A percentile compares a stretch with the other conserved stretches of the same genome.
These are phyloP conservation scores for Hyphopichia fennica DNA, from an alignment of 1,139 yeast genomes.

Conservation along the genomic window DNA sequence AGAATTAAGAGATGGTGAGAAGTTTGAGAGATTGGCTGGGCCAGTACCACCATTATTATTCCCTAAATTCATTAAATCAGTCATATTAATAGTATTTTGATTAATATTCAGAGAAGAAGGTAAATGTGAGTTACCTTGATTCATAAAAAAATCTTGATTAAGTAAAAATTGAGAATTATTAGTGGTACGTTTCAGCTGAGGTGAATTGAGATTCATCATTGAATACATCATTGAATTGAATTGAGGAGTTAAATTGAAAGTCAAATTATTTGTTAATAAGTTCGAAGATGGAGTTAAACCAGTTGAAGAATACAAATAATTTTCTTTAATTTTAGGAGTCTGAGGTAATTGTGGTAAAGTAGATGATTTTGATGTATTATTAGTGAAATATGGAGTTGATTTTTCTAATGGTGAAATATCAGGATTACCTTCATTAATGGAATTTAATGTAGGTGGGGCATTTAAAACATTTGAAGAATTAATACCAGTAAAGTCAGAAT, in stretches of 20 bases:
- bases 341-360: slow-evolving; percentile 23
- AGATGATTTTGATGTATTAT: slow-evolving; percentile 5
- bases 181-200: slow-evolving; percentile 24
- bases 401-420: slow-evolving; percentile 8
- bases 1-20: background rate
- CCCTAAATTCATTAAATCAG: slow-evolving; percentile 21
- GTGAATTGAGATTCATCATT: slow-evolving; percentile 37
- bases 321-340: slow-evolving; percentile 38
- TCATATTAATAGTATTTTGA: slow-evolving; percentile 17
- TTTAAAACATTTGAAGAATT: slow-evolving; percentile 1
- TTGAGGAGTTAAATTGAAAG: slow-evolving; percentile 44
- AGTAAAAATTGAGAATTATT: slow-evolving; percentile 22
- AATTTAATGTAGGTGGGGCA: background rate
- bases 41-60: too few species aligned
- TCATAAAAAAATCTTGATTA: slow-evolving; percentile 33
- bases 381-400: slow-evolving; percentile 1
- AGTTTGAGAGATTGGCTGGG: too few species aligned
- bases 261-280: slow-evolving; percentile 11
- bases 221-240: slow-evolving; percentile 46
- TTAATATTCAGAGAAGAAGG: slow-evolving; percentile 5
- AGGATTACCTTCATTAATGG: slow-evolving; percentile 16
- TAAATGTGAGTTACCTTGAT: slow-evolving; percentile 5
- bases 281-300: slow-evolving; percentile 34
- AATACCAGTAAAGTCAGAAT: slow-evolving; percentile 23
- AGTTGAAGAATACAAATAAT: slow-evolving; percentile 26